A percentile compares a stretch with the other conserved stretches of the same genome.
Evolutionary conservation across 2,329 filamentous ascomycete genomes (phyloP).

Genomic region (Talaromyces funiculosus): DNA sequence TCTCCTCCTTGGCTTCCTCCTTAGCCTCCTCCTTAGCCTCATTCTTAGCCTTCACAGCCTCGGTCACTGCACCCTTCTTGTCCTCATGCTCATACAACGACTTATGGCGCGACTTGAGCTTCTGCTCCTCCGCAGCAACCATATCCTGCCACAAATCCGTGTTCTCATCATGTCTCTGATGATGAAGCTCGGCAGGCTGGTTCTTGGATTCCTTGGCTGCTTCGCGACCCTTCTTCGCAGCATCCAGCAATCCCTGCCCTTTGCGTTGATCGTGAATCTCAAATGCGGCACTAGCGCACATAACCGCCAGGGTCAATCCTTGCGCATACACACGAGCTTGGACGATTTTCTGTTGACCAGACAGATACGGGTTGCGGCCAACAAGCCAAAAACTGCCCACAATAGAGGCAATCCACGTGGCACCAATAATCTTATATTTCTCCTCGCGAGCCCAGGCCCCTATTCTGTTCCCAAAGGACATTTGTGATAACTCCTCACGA

Average conservation of each 20-base stretch:
- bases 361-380: constrained; percentile 68
- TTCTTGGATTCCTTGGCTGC: constrained; percentile 53
- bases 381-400: constrained; percentile 68
- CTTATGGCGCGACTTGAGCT: constrained; percentile 39
- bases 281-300: constrained; percentile 75
- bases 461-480: constrained; percentile 55
- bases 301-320: constrained; percentile 75
- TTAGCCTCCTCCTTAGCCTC: constrained; percentile 13
- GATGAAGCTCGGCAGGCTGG: constrained; percentile 72
- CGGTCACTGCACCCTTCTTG: constrained; percentile 17
- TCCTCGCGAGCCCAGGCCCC: constrained; percentile 71
- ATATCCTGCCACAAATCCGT: constrained; percentile 81
- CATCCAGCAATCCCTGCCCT: constrained; percentile 48
- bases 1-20: constrained; percentile 5
- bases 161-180: constrained; percentile 71
- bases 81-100: constrained; percentile 29
- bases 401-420: constrained; percentile 77
- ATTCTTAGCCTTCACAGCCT: constrained; percentile 12
- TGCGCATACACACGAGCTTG: constrained; percentile 94
- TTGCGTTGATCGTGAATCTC: constrained; percentile 73
- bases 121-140: constrained; percentile 44
- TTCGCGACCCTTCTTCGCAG: constrained; percentile 68
- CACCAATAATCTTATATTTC: constrained; percentile 80
- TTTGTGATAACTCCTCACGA: constrained; percentile 50
- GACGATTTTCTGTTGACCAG: constrained; percentile 77